Conservation (phyloP, 805 yeast species). For the Wickerhamomyces queroliae region DNA sequence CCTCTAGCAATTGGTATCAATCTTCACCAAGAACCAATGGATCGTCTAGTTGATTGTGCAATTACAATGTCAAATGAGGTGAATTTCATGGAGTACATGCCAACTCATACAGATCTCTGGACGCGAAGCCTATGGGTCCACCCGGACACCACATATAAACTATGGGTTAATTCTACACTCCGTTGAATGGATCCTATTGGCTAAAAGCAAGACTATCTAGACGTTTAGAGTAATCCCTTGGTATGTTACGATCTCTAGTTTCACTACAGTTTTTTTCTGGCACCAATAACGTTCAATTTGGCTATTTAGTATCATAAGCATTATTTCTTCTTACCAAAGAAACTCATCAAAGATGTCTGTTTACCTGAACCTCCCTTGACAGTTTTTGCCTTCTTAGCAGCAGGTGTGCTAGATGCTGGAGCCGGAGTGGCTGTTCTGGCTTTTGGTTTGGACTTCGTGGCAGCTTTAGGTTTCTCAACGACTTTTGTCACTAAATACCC, state of each 20-base stretch:
- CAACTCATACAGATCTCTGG: not conserved
- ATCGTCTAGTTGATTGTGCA: no score
- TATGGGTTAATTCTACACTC: no score
- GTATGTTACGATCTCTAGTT: no score
- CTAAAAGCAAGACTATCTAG: no score
- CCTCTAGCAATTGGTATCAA: not conserved
- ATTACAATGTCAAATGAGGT: not conserved
- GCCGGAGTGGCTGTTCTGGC: slow-evolving; percentile 1
- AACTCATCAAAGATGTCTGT: slow-evolving; percentile 41
- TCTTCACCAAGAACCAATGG: no score
- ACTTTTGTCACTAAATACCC: slow-evolving; percentile 40
- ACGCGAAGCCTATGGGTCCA: not conserved
- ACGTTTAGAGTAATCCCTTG: no score
- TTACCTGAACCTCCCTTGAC: slow-evolving; percentile 20
- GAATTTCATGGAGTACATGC: not conserved
- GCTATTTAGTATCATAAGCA: not conserved
- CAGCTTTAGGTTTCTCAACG: slow-evolving; percentile 9
- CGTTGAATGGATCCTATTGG: no score
- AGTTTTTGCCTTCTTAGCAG: slow-evolving; percentile 11
- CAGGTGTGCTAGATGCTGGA: not conserved
- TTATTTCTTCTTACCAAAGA: slow-evolving; percentile 34
- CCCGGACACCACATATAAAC: not conserved
- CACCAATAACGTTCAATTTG: not conserved
- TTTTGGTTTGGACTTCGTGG: slow-evolving; percentile 17
- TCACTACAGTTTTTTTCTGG: no score